Base-by-base conservation (phyloP, 1,284 basidiomycete genomes). In the Pseudozyma hubeiensis region DNA sequence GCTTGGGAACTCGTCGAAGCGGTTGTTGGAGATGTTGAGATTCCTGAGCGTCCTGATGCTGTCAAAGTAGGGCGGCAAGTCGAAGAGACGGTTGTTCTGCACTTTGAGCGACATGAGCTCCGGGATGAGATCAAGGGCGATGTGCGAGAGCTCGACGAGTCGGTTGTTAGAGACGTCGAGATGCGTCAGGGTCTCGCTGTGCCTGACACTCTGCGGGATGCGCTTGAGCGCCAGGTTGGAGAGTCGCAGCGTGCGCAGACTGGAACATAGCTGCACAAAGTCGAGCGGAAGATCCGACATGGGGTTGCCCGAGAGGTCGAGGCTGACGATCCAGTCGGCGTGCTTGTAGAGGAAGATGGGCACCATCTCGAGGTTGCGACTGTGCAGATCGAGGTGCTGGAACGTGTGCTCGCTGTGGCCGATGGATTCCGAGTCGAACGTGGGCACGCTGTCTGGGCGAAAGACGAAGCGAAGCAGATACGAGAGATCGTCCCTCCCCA, bases 1-100 rank as follows among this genome's bases (percentile, higher is more conserved):
- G 0, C 86, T 69, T 0, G 96, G 95, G 63, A 99, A 88, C n/a
- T 84, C 85, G 45, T 90, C 89, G 84, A 98, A 94, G 82, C 94
- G 93, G 87, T 99, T 99, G 86, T 98, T 99, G 51, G 94, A 97
- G 70, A 99, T 92, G 86, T 98, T 97, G 79, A 99, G 88, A 49
- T 90, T 90, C 57, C 89, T 89, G 54, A 98, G 88, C 50, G 88
- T 85, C 40, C 88, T 87, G 76, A 99, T 87, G 17, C 90, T 88
- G 4, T 90, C 88, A 77, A 98, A 95, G 82, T 93, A 93, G 85
- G 89, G 89, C 0, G 97, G 95, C 3, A 99, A 88, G 61, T 89
- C 90, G 68, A 92, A 91, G 78, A 99, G 89, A 35, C 94, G 90
- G 84, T 99, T 99, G 86, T 98, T 98, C 85, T 96, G 93, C 52